phyloP scores from a whole-genome alignment of 306 rosid species.

The Comarum palustre region DNA sequence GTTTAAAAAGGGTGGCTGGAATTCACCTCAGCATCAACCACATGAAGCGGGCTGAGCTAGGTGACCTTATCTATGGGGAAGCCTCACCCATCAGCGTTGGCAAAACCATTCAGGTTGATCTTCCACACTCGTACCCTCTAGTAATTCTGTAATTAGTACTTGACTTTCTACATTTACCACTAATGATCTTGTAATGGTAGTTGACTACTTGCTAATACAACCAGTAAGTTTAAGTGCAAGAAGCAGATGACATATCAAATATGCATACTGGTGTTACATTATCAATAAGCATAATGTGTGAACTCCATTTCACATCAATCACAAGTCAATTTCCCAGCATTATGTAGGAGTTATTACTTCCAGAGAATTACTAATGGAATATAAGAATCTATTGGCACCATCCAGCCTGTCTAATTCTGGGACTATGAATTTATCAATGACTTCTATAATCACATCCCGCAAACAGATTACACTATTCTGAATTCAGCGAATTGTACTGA shows the following conservation, averaged over 20 bases:
- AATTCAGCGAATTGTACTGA: neutral
- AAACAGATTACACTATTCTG: neutral
- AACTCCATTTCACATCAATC: neutral
- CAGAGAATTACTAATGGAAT: neutral
- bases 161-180: neutral
- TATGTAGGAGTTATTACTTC: neutral
- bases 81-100: constrained; percentile 68
- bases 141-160: neutral
- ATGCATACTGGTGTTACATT: neutral
- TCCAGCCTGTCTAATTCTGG: neutral
- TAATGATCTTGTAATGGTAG: neutral
- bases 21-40: constrained; percentile 84
- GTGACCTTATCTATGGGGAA: constrained; percentile 65
- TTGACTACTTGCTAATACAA: neutral
- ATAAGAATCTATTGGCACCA: neutral
- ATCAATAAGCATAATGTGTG: neutral
- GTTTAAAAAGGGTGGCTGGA: constrained; percentile 79
- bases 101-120: constrained; percentile 62
- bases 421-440: neutral
- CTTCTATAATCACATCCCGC: neutral
- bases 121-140: neutral
- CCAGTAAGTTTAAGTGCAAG: neutral
- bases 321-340: neutral
- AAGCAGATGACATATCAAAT: neutral
- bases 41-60: constrained; percentile 61